Percentiles rank a stretch among this genome's conserved stretches.
phyloP scores from a whole-genome alignment of 1,284 basidiomycete genomes.

The Melampsora americana region DNA sequence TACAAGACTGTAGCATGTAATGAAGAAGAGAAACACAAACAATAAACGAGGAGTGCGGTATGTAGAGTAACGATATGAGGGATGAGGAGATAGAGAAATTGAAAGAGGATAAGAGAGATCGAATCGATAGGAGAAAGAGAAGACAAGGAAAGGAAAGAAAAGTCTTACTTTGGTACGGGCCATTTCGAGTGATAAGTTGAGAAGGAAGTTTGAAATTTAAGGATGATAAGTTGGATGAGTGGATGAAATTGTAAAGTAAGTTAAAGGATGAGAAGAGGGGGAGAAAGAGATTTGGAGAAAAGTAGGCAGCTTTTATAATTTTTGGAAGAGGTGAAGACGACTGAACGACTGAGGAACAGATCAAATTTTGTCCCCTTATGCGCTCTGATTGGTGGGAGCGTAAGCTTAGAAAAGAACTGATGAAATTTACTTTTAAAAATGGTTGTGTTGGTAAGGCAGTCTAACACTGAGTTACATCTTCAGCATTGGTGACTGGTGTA shows the following conservation, averaged over 20 bases:
- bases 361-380: not conserved
- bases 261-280: not conserved
- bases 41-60: not conserved
- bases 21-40: no score
- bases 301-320: not conserved
- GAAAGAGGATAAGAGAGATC: not conserved
- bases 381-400: not conserved
- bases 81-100: not conserved
- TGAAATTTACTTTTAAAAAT: no score
- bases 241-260: not conserved
- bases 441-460: no score
- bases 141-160: not conserved
- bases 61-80: not conserved
- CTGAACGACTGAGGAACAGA: no score
- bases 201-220: not conserved
- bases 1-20: no score
- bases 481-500: no score
- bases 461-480: no score
- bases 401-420: not conserved
- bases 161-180: conserved; percentile 1
- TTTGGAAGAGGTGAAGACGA: not conserved
- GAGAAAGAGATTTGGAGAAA: not conserved
- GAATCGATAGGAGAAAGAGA: not conserved
- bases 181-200: not conserved
- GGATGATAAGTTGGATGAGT: conserved; percentile 2